These are phyloP conservation scores for Phytopythium vexans DNA, from an alignment of 352 stramenopile species.

Conservation along the genomic window DNA sequence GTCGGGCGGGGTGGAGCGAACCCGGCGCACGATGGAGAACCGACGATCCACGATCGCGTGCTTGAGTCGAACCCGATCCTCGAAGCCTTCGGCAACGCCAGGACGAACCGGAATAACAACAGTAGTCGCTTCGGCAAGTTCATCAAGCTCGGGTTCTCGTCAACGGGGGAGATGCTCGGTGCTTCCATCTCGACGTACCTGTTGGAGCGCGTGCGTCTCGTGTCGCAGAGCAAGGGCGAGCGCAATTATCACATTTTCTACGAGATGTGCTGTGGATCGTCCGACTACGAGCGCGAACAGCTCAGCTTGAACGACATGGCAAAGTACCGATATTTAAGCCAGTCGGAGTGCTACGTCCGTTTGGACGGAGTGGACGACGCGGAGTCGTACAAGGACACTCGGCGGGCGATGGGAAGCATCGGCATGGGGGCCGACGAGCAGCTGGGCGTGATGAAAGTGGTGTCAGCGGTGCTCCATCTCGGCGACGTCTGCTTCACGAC, in stretches of 20 bases:
- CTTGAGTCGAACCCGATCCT: slow-evolving; percentile 95
- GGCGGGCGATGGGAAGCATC: slow-evolving; percentile 79
- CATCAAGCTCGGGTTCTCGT: slow-evolving; percentile 91
- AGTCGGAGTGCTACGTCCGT: slow-evolving; percentile 68
- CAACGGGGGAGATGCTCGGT: slow-evolving; percentile 72
- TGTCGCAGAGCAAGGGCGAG: slow-evolving; percentile 92
- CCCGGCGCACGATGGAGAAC: slow-evolving; percentile 16
- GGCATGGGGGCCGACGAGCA: slow-evolving; percentile 78
- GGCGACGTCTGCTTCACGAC: slow-evolving; percentile 82
- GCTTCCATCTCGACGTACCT: slow-evolving; percentile 91
- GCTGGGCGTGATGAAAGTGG: slow-evolving; percentile 74
- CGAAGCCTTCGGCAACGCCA: slow-evolving; percentile 94
- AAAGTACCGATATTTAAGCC: slow-evolving; percentile 84
- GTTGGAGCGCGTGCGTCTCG: slow-evolving; percentile 94
- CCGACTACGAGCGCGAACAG: slow-evolving; percentile 40
- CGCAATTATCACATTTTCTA: slow-evolving; percentile 99
- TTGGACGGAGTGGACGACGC: slow-evolving; percentile 79
- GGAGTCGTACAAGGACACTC: slow-evolving; percentile 71
- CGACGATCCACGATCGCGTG: slow-evolving; percentile 82
- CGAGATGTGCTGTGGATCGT: slow-evolving; percentile 88
- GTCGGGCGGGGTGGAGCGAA: slow-evolving; percentile 4
- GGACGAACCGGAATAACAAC: slow-evolving; percentile 97
- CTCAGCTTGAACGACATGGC: slow-evolving; percentile 43
- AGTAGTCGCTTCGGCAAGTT: slow-evolving; percentile 96
- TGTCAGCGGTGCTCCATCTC: slow-evolving; percentile 84